phyloP scores from a whole-genome alignment of 2,329 filamentous ascomycete genomes.

The Mollisia scopiformis region DNA sequence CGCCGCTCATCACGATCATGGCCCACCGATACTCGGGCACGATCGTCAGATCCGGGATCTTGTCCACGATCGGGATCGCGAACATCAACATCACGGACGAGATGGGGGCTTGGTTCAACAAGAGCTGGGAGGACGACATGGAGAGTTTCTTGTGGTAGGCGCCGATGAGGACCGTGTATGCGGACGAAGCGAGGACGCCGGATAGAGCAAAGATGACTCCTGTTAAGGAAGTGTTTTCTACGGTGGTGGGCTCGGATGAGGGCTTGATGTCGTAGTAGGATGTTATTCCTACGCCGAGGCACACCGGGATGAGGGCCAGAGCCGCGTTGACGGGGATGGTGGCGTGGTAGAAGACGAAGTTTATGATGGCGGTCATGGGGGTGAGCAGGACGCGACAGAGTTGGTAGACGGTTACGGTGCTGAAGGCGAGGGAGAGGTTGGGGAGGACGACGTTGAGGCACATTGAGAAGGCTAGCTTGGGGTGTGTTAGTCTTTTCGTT shows the following conservation, averaged over 20 bases:
- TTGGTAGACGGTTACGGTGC: conserved; percentile 35
- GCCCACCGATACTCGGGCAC: conserved; percentile 38
- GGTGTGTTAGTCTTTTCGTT: not conserved
- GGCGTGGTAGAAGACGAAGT: conserved; percentile 31
- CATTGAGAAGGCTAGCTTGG: conserved; percentile 30
- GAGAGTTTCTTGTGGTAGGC: conserved; percentile 46
- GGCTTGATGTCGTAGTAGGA: conserved; percentile 47
- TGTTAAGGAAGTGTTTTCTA: conserved; percentile 55
- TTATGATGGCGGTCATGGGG: conserved; percentile 34
- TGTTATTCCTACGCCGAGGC: conserved; percentile 48
- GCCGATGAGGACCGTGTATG: conserved; percentile 40
- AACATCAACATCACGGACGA: conserved; percentile 45
- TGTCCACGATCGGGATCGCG: conserved; percentile 46
- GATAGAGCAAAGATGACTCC: conserved; percentile 65
- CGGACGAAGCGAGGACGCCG: conserved; percentile 55
- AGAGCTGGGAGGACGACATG: conserved; percentile 46
- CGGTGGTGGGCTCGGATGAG: conserved; percentile 39
- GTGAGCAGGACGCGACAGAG: conserved; percentile 35
- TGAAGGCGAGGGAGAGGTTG: conserved; percentile 33
- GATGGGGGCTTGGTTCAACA: conserved; percentile 48
- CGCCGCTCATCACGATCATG: conserved; percentile 44
- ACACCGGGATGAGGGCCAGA: conserved; percentile 38
- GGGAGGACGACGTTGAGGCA: conserved; percentile 34
- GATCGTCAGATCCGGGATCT: conserved; percentile 36
- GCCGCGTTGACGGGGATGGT: conserved; percentile 30